Conservation (phyloP, 2,329 filamentous ascomycete genomes). For the Xylaria sp. region DNA sequence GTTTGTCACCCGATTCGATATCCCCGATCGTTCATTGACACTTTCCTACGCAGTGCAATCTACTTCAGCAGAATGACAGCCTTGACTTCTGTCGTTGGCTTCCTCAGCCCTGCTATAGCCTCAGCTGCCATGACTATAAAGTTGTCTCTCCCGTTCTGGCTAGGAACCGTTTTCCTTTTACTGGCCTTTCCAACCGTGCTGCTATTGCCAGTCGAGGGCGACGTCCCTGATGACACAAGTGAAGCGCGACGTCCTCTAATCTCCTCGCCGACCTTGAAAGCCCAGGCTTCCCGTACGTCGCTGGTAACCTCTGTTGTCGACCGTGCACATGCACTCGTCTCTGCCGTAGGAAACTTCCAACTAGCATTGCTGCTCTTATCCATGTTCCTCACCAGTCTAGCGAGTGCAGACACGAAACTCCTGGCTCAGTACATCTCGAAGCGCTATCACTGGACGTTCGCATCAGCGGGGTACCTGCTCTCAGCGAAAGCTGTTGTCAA, state of each 20-base stretch:
- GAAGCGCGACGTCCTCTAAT: conserved; percentile 48
- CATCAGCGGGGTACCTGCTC: conserved; percentile 54
- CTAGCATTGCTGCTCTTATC: conserved; percentile 51
- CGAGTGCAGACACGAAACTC: conserved; percentile 57
- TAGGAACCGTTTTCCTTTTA: conserved; percentile 46
- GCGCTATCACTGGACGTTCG: conserved; percentile 54
- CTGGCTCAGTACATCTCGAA: conserved; percentile 58
- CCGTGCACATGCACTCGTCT: conserved; percentile 41
- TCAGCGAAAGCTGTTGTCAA: conserved; percentile 56
- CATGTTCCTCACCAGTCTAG: conserved; percentile 52
- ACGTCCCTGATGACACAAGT: conserved; percentile 5
- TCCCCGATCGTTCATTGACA: conserved; percentile 22
- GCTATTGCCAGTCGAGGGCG: conserved; percentile 35
- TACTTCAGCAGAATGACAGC: conserved; percentile 59
- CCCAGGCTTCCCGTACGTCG: conserved; percentile 36
- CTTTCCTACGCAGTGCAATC: conserved; percentile 45
- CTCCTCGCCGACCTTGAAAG: conserved; percentile 48
- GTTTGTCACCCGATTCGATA: conserved; percentile 27
- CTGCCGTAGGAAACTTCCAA: conserved; percentile 48
- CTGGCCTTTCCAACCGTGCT: conserved; percentile 43
- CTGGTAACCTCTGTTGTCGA: conserved; percentile 33
- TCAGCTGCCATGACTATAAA: conserved; percentile 51
- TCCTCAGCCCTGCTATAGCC: conserved; percentile 53
- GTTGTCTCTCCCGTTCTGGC: conserved; percentile 52
- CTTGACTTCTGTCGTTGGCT: conserved; percentile 52